Conservation (phyloP, 1,284 basidiomycete species). For the Rhodotorula mucilaginosa region DNA sequence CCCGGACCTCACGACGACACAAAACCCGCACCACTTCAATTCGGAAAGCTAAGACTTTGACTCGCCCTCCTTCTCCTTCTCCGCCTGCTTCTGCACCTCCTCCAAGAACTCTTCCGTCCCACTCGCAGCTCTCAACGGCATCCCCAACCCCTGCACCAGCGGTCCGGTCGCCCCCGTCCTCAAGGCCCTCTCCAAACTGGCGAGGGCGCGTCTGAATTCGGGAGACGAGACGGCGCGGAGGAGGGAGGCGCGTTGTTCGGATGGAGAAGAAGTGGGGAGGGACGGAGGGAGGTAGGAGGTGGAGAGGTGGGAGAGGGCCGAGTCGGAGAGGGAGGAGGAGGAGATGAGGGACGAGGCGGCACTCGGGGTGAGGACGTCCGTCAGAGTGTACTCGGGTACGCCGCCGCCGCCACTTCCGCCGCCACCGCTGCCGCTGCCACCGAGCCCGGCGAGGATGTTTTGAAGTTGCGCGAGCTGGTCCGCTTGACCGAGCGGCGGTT, state of each 20-base stretch:
- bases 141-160: conserved; percentile 37
- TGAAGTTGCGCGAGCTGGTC: conserved; percentile 26
- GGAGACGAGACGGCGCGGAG: conserved; percentile 28
- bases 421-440: background rate
- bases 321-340: conserved; percentile 20
- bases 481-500: background rate
- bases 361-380: conserved; percentile 40
- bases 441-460: conserved; percentile 25
- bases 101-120: conserved; percentile 41
- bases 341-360: conserved; percentile 33
- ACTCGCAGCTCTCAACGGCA: conserved; percentile 31
- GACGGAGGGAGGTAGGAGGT: background rate
- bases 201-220: conserved; percentile 35
- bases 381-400: conserved; percentile 31
- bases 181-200: conserved; percentile 40
- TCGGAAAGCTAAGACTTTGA: background rate
- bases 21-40: too few relatives aligned
- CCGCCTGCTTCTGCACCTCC: conserved; percentile 34
- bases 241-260: conserved; percentile 26
- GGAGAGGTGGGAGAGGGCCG: conserved; percentile 31
- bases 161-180: conserved; percentile 43
- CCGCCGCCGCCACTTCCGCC: background rate
- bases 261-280: conserved; percentile 34
- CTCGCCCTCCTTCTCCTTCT: conserved; percentile 9
- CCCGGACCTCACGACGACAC: too few relatives aligned